Evolutionary conservation across 495 filamentous ascomycete genomes (phyloP), one percentile per base, ranked within the genome.

Genomic region (Penicillium canescens): DNA sequence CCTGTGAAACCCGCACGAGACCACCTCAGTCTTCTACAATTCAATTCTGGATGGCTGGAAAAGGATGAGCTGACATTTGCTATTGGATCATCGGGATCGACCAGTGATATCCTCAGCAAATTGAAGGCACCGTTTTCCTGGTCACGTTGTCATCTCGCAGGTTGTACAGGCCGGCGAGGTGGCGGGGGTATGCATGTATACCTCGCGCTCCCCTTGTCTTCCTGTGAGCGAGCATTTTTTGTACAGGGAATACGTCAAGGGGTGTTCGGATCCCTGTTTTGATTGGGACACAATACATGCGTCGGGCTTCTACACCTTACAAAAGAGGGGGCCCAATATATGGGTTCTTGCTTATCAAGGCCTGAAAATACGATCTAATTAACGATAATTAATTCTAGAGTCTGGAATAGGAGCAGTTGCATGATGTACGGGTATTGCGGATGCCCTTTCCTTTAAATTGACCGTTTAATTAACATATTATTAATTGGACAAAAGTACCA

Each of bases 281-380:
- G 43, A 38, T 60, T 49, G 57, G 60, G 60, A 63, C 50, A 51
- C 49, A 24, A n/a, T 45, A 36, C 60, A 63, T 63, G 54, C 60
- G 56, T 63, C 42, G 44, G 50, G 60, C 53, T 56, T 62, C 56
- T 63, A 52, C 42, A 48, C 48, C 53, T 43, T 48, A n/a, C 40
- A 55, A 44, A 37, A 37, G 44, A 26, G 31, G 48, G 28, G 24
- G 42, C 8, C n/a, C 23, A 49, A 36, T 21, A 26, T 41, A 41
- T 35, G 37, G n/a, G 45, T 28, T 38, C 9, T 20, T 41, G 16
- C 34, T 50, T 12, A 31, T 23, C 28, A 31, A 31, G 28, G 8
- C 28, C 39, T 24, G 26, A 51, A 18, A 20, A 46, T 42, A 52
- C 28, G 28, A 31, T 31, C 6, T 7, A 31, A 31, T 31, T 31